Evolutionary conservation across 345 rosid genomes (phyloP).

Genomic region (Barbarea vulgaris): DNA sequence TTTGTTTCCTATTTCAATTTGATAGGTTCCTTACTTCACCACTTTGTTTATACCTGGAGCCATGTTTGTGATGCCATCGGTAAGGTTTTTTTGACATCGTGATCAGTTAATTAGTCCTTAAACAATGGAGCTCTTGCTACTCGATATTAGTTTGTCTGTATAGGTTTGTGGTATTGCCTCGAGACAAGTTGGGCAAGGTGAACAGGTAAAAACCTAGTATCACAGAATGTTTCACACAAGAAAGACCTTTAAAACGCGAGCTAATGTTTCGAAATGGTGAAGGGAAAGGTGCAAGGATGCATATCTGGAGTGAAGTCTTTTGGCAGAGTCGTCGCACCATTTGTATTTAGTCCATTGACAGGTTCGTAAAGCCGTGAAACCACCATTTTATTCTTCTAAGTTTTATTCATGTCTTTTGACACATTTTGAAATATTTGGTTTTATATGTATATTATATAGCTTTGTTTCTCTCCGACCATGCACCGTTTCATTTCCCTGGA

Average conservation of each 20-base stretch:
- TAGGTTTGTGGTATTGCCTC: constrained; percentile 71
- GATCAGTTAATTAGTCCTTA: neutral
- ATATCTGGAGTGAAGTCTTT: constrained; percentile 72
- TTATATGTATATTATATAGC: constrained; percentile 46
- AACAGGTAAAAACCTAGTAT: constrained; percentile 56
- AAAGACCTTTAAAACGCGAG: neutral
- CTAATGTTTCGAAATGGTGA: constrained; percentile 19
- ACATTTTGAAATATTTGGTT: neutral
- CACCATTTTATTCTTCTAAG: neutral
- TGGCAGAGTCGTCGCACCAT: constrained; percentile 73
- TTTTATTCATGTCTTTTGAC: neutral
- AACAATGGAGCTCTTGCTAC: neutral
- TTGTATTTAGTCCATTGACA: constrained; percentile 85
- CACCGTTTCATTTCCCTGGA: constrained; percentile 89
- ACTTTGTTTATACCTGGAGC: constrained; percentile 44
- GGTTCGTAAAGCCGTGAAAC: constrained; percentile 40
- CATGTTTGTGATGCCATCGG: constrained; percentile 60
- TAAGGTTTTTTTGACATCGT: constrained; percentile 41
- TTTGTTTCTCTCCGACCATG: constrained; percentile 67
- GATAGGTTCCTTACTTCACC: constrained; percentile 78
- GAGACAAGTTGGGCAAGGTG: constrained; percentile 70
- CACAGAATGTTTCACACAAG: constrained; percentile 1
- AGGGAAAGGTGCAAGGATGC: constrained; percentile 98
- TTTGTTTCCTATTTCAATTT: neutral
- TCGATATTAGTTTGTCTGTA: neutral